A percentile compares a stretch with the other conserved stretches of the same genome.
phyloP scores from a whole-genome alignment of 139 green algal species.

The Coelastrella sp. region DNA sequence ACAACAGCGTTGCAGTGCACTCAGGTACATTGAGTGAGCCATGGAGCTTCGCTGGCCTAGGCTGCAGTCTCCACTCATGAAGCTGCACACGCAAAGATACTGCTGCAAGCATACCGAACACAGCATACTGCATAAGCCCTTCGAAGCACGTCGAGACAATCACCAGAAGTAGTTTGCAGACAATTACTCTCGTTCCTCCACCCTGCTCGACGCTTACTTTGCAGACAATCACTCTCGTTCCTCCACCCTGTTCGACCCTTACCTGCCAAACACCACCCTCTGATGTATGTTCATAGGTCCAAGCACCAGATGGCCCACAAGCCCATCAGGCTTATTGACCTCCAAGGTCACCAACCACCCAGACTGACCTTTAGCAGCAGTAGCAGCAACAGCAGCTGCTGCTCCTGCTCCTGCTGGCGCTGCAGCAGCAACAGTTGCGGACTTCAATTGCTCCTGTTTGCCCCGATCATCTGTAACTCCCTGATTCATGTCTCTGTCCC shows the following conservation, averaged over 20 bases:
- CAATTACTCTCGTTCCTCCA: background rate
- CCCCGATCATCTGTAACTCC: slow-evolving; percentile 21
- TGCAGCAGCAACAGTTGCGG: slow-evolving; percentile 1
- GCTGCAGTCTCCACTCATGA: too few species aligned
- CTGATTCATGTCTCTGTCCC: background rate
- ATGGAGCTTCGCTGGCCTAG: too few species aligned
- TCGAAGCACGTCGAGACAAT: too few species aligned
- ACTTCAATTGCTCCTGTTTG: background rate
- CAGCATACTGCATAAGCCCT: too few species aligned
- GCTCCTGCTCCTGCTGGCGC: background rate
- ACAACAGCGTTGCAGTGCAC: too few species aligned
- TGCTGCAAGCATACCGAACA: too few species aligned
- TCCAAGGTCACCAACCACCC: slow-evolving; percentile 39
- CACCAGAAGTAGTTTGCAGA: too few species aligned
- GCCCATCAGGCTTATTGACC: slow-evolving; percentile 68
- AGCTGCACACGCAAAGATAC: too few species aligned
- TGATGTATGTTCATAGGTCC: slow-evolving; percentile 65
- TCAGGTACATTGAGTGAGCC: too few species aligned
- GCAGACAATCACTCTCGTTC: too few species aligned
- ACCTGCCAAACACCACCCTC: slow-evolving; percentile 70
- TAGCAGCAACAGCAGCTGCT: background rate
- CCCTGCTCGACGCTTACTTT: background rate
- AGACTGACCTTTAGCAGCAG: background rate
- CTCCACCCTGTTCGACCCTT: background rate
- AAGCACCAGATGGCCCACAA: slow-evolving; percentile 68